Percentiles rank a stretch among this genome's conserved stretches.
phyloP scores from a whole-genome alignment of 805 yeast genomes.

The Babjeviella inositovora region DNA sequence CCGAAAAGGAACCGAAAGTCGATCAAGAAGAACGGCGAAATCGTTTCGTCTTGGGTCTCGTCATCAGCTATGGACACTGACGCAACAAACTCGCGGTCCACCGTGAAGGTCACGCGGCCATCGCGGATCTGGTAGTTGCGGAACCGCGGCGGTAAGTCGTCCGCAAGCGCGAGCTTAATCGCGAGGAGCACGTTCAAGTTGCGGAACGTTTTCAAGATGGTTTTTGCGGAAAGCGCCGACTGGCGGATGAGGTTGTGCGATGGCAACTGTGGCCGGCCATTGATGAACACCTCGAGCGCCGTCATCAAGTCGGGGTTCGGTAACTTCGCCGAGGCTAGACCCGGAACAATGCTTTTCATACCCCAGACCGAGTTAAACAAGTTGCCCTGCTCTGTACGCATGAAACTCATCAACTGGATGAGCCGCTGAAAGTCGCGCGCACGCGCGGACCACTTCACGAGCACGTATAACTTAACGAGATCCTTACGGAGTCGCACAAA shows the following conservation, averaged over 20 bases:
- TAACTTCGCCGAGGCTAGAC: slow-evolving; percentile 74
- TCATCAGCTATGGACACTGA: slow-evolving; percentile 67
- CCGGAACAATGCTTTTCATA: slow-evolving; percentile 49
- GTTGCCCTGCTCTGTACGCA: slow-evolving; percentile 65
- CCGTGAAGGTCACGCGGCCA: slow-evolving; percentile 59
- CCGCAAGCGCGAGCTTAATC: slow-evolving; percentile 55
- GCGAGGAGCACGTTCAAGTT: slow-evolving; percentile 63
- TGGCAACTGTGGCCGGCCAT: slow-evolving; percentile 65
- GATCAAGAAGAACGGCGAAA: slow-evolving; percentile 62
- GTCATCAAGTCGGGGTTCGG: slow-evolving; percentile 87
- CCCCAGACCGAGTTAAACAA: slow-evolving; percentile 50
- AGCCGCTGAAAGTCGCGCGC: slow-evolving; percentile 55
- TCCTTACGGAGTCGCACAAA: slow-evolving; percentile 68
- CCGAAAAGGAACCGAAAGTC: slow-evolving; percentile 56
- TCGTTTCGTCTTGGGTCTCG: slow-evolving; percentile 29
- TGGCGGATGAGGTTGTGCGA: slow-evolving; percentile 39
- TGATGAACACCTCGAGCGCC: slow-evolving; percentile 67
- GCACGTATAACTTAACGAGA: slow-evolving; percentile 68
- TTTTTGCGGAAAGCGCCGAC: slow-evolving; percentile 30
- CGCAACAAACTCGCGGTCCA: slow-evolving; percentile 51
- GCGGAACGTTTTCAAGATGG: slow-evolving; percentile 41
- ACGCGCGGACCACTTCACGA: slow-evolving; percentile 77
- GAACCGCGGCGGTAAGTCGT: slow-evolving; percentile 49
- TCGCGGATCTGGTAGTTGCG: slow-evolving; percentile 48
- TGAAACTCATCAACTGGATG: slow-evolving; percentile 81